A percentile compares a stretch with the other conserved stretches of the same genome.
Conservation (phyloP, 345 rosid genomes). For the Cardamine resedifolia region DNA sequence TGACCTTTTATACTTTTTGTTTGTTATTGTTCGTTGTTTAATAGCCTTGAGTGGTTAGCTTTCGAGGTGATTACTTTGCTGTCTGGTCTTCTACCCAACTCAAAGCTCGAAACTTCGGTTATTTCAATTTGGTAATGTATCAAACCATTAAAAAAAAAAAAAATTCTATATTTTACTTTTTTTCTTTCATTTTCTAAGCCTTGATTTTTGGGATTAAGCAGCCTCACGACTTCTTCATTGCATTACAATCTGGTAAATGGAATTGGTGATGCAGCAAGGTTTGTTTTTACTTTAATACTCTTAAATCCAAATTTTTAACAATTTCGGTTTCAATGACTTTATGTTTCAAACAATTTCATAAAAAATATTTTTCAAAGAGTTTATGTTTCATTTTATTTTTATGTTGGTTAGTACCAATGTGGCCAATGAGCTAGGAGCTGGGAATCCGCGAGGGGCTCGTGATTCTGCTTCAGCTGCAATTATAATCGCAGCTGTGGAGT, state of each 20-base stretch:
- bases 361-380: not conserved
- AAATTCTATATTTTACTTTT: too few species aligned
- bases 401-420: slow-evolving; percentile 36
- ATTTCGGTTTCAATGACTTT: not conserved
- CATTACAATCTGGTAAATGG: slow-evolving; percentile 39
- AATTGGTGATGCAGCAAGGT: slow-evolving; percentile 43
- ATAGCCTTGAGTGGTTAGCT: slow-evolving; percentile 72
- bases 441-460: slow-evolving; percentile 35
- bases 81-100: slow-evolving; percentile 60
- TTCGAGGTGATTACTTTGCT: slow-evolving; percentile 56
- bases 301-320: not conserved
- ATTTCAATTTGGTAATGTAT: slow-evolving; percentile 53
- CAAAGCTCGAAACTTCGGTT: slow-evolving; percentile 63
- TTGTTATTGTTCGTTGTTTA: too few species aligned
- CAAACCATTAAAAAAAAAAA: not conserved
- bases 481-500: slow-evolving; percentile 37
- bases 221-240: slow-evolving; percentile 39
- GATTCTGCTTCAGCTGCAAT: slow-evolving; percentile 35
- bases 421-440: slow-evolving; percentile 43
- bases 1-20: too few species aligned
- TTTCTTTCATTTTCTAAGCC: not conserved
- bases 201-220: slow-evolving; percentile 6
- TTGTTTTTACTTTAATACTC: not conserved
- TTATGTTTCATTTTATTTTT: not conserved
- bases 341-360: too few species aligned